Base-by-base conservation (phyloP, 2,329 filamentous ascomycete genomes). In the Dothideomycetes sp. region DNA sequence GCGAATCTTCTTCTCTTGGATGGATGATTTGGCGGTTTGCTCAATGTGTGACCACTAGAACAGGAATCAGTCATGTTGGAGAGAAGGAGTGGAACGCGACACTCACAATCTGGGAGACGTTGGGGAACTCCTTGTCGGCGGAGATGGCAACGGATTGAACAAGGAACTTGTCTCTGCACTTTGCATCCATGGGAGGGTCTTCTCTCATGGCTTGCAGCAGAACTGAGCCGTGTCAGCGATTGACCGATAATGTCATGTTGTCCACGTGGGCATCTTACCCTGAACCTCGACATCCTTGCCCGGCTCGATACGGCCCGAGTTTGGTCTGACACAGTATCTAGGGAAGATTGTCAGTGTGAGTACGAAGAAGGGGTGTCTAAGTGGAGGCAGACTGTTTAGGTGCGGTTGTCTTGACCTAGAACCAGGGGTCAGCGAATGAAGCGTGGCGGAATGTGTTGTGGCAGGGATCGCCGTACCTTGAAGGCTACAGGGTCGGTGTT, bases 201-300 rank as follows among this genome's bases (percentile, higher is more conserved):
- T 86, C 78, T 71, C 94, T 95, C 91, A 98, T 95, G 17, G 89
- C 87, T 68, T 98, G 91, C 29, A 98, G 78, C 25, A 96, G 80
- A 44, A 98, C 91, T 93, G 51, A 37, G 45, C 9, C 4, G 31
- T 17, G 31, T 38, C 24, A 46, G 23, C 29, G 16, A 19, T 19
- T 25, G 12, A 12, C 11, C 13, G 51, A 55, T 19, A 5, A 20
- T 31, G 9, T 25, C 19, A 16, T 15, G 23, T n/a, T 22, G 18
- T 20, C 12, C 20, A 31, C 24, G 28, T 24, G 31, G 20, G 20
- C 24, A 13, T 12, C 74, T 53, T 71, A 94, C 88, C 88, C 62
- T 88, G 82, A 49, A 98, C 89, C 64, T 95, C 87, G 51, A 98
- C 88, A 62, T 84, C 76, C 62, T 83, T 77, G 53, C 87, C 85